Base-by-base conservation (phyloP, 2,329 filamentous ascomycete genomes). In the Pseudocercospora fuligena region DNA sequence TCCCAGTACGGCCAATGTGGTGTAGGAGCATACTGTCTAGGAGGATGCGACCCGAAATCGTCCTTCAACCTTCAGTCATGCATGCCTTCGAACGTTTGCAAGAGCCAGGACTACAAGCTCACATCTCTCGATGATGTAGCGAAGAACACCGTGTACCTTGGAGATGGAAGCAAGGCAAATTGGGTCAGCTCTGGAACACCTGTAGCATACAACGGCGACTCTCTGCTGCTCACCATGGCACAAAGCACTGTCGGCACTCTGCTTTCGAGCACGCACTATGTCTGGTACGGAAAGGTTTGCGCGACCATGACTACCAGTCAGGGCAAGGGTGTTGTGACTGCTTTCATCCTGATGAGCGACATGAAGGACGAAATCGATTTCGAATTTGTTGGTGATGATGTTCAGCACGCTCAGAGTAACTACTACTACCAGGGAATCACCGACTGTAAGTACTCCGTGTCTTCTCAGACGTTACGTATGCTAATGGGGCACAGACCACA, bases 321-420 rank as follows among this genome's bases (percentile, higher is more conserved):
- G 75, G 94, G 93, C 65, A 82, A 85, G 54, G 95, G 95, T 85
- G 95, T 99, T 23, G 91, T 99, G n/a, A 96, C 93, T 1, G 94
- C 93, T 31, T 99, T 99, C 78, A 99, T 99, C 78, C 84, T 98
- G 76, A 88, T 97, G 80, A 94, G 92, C 40, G 94, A 98, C 76
- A 91, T 96, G 76, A 97, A 97, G 85, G 95, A 99, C 77, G 95
- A 99, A 81, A 97, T 99, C 75, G 95, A 99, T 82, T 98, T 93
- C 78, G 95, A 99, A 80, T 98, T 91, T 78, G 87, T 99, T 63
- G 95, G 95, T 71, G 87, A 87, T 53, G 92, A 97, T 76, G 84
- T 97, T 69, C 77, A 84, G 56, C 87, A 86, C 69, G 92, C 91
- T 19, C 94, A 99, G 83, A 95, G 93, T 78, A 99, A 99, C 83